Percentiles rank a stretch among this genome's conserved stretches.
Conservation (phyloP, 768 basidiomycete genomes). For the Gyrodon lividus region DNA sequence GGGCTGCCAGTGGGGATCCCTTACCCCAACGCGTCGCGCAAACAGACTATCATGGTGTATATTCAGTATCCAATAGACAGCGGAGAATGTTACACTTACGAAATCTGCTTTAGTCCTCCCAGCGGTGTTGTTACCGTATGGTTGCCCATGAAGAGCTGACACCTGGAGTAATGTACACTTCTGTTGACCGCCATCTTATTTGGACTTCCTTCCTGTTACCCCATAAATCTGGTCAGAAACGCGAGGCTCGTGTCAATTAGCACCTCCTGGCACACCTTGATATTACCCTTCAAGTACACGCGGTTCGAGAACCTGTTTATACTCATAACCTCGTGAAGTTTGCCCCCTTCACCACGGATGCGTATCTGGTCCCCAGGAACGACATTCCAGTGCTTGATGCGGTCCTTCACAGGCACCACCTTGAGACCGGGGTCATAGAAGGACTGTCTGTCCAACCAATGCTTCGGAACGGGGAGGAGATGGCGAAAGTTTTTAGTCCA, state of each 20-base stretch:
- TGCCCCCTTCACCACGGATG: constrained; percentile 60
- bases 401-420: constrained; percentile 58
- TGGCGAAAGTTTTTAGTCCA: constrained; percentile 71
- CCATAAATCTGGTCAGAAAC: constrained; percentile 1
- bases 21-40: constrained; percentile 66
- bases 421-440: constrained; percentile 46
- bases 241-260: neutral
- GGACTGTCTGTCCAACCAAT: constrained; percentile 45
- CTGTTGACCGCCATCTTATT: constrained; percentile 27
- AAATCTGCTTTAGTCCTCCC: constrained; percentile 38
- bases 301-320: constrained; percentile 73
- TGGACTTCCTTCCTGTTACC: constrained; percentile 17
- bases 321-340: constrained; percentile 67
- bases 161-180: constrained; percentile 71
- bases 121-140: constrained; percentile 37
- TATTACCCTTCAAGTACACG: constrained; percentile 53
- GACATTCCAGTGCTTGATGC: constrained; percentile 86
- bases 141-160: constrained; percentile 73
- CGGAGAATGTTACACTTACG: constrained; percentile 40
- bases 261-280: constrained; percentile 24
- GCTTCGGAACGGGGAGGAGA: constrained; percentile 57
- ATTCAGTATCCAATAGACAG: neutral
- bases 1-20: constrained; percentile 58
- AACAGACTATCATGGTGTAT: constrained; percentile 55
- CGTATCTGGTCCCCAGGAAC: constrained; percentile 82